Percentiles rank a stretch among this genome's conserved stretches.
Conservation (phyloP, 192 early-diverging fungal genomes). For the Anaeromyces robustus region DNA sequence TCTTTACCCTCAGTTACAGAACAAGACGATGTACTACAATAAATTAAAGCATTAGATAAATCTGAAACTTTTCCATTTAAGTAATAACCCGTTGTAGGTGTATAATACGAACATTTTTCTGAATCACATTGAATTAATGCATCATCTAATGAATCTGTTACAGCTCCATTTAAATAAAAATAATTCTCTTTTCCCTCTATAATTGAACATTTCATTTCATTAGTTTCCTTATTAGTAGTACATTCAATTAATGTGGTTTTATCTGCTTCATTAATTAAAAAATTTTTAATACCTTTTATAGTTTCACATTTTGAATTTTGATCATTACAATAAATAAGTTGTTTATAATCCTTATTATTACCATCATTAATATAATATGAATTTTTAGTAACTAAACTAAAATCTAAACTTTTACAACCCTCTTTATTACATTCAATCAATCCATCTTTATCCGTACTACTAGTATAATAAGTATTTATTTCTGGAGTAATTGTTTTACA, state of each 20-base stretch:
- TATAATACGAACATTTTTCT: not conserved
- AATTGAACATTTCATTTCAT: not conserved
- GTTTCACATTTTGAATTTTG: not conserved
- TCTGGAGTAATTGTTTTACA: not conserved
- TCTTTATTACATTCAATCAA: not conserved
- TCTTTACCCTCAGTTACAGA: not conserved
- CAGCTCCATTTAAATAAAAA: not conserved
- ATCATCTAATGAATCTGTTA: not conserved
- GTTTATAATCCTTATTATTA: not conserved
- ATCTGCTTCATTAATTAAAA: not conserved
- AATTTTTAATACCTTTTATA: not conserved
- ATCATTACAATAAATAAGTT: not conserved
- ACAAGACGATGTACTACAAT: not conserved
- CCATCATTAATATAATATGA: not conserved
- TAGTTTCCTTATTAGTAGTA: not conserved
- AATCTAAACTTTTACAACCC: not conserved
- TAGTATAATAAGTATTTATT: not conserved
- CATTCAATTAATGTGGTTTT: not conserved
- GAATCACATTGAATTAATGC: not conserved
- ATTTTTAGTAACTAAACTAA: not conserved
- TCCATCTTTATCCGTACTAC: not conserved
- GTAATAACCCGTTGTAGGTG: not conserved
- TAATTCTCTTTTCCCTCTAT: not conserved
- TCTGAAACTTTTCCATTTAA: not conserved
- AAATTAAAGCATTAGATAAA: not conserved